Evolutionary conservation across 1,284 basidiomycete genomes (phyloP).

Genomic region (Cutaneotrichosporon curvatum): DNA sequence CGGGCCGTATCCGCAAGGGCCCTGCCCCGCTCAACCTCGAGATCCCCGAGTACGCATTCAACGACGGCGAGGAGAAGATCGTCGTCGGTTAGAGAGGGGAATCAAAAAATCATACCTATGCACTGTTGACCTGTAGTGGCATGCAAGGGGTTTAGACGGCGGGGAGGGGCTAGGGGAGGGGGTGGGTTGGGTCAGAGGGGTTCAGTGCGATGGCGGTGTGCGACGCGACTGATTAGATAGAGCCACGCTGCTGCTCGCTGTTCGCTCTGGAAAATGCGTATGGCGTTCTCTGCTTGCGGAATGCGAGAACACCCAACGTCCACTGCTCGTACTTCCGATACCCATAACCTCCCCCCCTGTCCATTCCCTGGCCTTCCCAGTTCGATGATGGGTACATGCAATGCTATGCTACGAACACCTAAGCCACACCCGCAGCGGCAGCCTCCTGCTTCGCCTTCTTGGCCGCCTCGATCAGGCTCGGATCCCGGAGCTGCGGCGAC

Average conservation of each 20-base stretch:
- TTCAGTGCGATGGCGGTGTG: too few relatives aligned
- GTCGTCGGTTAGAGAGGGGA: slow-evolving; percentile 65
- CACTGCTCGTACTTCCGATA: too few relatives aligned
- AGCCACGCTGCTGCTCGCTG: too few relatives aligned
- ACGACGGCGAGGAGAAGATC: slow-evolving; percentile 79
- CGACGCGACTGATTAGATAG: too few relatives aligned
- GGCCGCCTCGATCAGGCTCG: slow-evolving; percentile 27
- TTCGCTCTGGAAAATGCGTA: too few relatives aligned
- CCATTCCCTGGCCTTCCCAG: too few relatives aligned
- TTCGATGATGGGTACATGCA: slow-evolving; percentile 4
- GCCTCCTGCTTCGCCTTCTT: slow-evolving; percentile 17
- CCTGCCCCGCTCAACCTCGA: slow-evolving; percentile 95
- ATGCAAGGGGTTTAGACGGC: too few relatives aligned
- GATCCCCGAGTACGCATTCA: slow-evolving; percentile 79
- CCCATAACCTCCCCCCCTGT: too few relatives aligned
- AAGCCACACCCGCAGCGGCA: slow-evolving; percentile 9
- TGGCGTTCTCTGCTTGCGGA: too few relatives aligned
- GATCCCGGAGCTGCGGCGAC: slow-evolving; percentile 33
- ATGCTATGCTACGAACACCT: slow-evolving; percentile 1
- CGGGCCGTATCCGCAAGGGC: slow-evolving; percentile 89
- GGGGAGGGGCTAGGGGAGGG: too few relatives aligned
- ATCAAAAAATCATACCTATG: slow-evolving; percentile 1
- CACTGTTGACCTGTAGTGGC: slow-evolving; percentile 1
- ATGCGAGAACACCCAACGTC: too few relatives aligned
- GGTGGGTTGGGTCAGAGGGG: too few relatives aligned